phyloP scores from a whole-genome alignment of 495 filamentous ascomycete genomes.

The Penicillium silybi region DNA sequence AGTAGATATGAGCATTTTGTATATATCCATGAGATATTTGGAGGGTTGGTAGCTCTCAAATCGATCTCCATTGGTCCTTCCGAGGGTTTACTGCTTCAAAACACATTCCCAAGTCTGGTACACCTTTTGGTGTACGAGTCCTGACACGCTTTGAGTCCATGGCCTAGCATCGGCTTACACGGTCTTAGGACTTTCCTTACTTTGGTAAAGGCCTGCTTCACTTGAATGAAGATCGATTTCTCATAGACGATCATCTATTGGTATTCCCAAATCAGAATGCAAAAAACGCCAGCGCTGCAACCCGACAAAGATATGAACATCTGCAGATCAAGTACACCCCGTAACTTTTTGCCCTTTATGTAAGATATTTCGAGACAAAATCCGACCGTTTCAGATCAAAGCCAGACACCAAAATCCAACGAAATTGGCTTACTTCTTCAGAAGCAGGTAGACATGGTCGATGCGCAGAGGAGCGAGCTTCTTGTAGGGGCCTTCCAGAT shows the following conservation, averaged over 20 bases:
- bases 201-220: background rate
- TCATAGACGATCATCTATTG: slow-evolving; percentile 25
- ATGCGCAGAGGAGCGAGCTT: slow-evolving; percentile 86
- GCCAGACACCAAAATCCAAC: slow-evolving; percentile 6
- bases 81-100: too few species aligned
- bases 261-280: slow-evolving; percentile 26
- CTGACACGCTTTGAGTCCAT: too few species aligned
- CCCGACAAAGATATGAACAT: slow-evolving; percentile 23
- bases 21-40: background rate
- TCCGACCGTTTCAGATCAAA: background rate
- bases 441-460: slow-evolving; percentile 87
- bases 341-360: slow-evolving; percentile 10
- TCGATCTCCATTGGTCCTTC: background rate
- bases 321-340: slow-evolving; percentile 11
- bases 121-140: too few species aligned
- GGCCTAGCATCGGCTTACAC: too few species aligned
- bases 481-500: slow-evolving; percentile 90
- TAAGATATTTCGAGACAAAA: background rate
- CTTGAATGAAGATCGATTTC: slow-evolving; percentile 10
- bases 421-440: slow-evolving; percentile 67
- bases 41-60: background rate
- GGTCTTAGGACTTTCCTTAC: too few species aligned
- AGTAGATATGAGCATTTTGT: slow-evolving; percentile 1
- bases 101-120: too few species aligned
- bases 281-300: slow-evolving; percentile 32